These are phyloP conservation scores for Trichoderma sp. DNA, from an alignment of 2,329 filamentous ascomycete genomes.

Conservation along the genomic window DNA sequence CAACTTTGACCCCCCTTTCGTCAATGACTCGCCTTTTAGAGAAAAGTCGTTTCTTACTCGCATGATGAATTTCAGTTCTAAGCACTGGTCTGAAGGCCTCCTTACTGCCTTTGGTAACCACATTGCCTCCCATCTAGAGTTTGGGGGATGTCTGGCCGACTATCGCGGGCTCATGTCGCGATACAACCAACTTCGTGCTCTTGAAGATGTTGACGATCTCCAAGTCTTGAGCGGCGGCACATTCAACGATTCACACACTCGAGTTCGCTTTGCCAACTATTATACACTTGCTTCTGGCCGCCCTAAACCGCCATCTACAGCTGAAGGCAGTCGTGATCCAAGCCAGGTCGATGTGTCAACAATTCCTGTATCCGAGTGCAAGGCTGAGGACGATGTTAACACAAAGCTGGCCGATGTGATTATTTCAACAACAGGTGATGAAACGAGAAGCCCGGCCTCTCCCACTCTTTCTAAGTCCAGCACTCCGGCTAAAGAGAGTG, in stretches of 20 bases:
- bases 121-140: slow-evolving; percentile 78
- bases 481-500: background rate
- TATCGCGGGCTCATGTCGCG: slow-evolving; percentile 66
- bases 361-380: background rate
- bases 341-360: slow-evolving; percentile 15
- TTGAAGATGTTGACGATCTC: slow-evolving; percentile 69
- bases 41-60: slow-evolving; percentile 68
- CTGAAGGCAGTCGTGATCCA: slow-evolving; percentile 4
- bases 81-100: slow-evolving; percentile 70
- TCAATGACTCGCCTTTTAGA: slow-evolving; percentile 69
- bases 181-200: slow-evolving; percentile 65
- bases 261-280: slow-evolving; percentile 83
- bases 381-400: background rate
- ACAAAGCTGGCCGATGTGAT: background rate
- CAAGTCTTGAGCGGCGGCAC: slow-evolving; percentile 27
- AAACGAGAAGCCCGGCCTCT: background rate
- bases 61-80: slow-evolving; percentile 74
- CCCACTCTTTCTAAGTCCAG: background rate
- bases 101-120: slow-evolving; percentile 69
- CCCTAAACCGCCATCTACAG: slow-evolving; percentile 46
- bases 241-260: slow-evolving; percentile 35
- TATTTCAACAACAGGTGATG: background rate
- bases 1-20: slow-evolving; percentile 72
- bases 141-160: slow-evolving; percentile 77
- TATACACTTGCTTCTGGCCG: slow-evolving; percentile 82